Evolutionary conservation across 208 protist species (phyloP).

Genomic region (Phytomonas sp.): DNA sequence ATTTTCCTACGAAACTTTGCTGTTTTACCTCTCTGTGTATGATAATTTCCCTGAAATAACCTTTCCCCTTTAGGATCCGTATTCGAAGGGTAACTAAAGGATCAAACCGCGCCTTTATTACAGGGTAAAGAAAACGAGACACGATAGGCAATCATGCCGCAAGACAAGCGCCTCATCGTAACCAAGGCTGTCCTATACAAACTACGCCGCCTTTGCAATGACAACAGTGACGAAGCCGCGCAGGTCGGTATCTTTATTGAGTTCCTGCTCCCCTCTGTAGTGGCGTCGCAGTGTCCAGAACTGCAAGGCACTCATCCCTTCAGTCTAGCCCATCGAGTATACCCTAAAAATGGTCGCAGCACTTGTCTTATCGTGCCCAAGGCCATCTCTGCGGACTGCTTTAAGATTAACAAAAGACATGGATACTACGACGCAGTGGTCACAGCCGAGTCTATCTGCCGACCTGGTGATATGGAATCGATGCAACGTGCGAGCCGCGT

Average conservation of each 20-base stretch:
- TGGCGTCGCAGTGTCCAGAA: conserved; percentile 54
- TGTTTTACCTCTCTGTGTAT: background rate
- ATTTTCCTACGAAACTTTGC: background rate
- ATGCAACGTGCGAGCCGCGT: conserved; percentile 48
- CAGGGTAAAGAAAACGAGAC: background rate
- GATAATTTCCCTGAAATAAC: background rate
- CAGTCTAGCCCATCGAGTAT: conserved; percentile 52
- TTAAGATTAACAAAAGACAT: conserved; percentile 82
- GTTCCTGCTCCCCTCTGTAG: conserved; percentile 58
- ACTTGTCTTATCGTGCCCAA: conserved; percentile 79
- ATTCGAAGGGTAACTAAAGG: background rate
- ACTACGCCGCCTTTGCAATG: conserved; percentile 48
- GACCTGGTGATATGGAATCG: conserved; percentile 48
- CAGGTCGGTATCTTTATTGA: conserved; percentile 62
- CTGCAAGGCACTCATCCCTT: conserved; percentile 29
- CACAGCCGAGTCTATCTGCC: conserved; percentile 78
- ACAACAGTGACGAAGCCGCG: conserved; percentile 16
- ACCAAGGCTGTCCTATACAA: conserved; percentile 81
- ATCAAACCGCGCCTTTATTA: background rate
- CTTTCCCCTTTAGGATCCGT: background rate
- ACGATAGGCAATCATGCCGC: conserved; percentile 38
- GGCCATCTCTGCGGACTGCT: conserved; percentile 54
- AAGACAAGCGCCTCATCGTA: conserved; percentile 83
- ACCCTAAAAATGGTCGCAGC: conserved; percentile 46
- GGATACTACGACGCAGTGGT: conserved; percentile 82